Evolutionary conservation across 768 basidiomycete genomes (phyloP), one percentile per base, ranked within the genome.

Genomic region (Tricholoma matsutake): DNA sequence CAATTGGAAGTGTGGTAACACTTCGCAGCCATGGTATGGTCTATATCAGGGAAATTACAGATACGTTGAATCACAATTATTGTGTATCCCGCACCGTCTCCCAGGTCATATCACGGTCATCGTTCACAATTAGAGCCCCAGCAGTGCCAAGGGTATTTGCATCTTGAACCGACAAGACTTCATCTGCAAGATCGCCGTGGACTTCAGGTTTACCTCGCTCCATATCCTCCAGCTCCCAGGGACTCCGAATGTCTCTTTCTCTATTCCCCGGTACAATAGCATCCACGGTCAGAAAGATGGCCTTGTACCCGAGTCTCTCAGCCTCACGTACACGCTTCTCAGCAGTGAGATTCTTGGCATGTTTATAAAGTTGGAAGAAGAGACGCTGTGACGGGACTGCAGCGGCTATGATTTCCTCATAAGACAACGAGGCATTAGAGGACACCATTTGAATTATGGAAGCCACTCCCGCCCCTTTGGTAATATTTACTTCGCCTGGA

Each of bases 251-350:
- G 67, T 94, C 92, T 58, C 81, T 76, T 72, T 94, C 92, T 51
- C 94, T 82, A 65, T 94, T 94, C 8, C 91, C 89, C 2, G 88
- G 79, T 41, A 89, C 85, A n/a, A 92, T 79, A 0, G 92, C 91
- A 73, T 98, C 95, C 2, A 96, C 94, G 2, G 95, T 97, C 58
- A 98, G 78, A 71, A 93, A 93, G 61, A 98, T 91, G 0, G 91
- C 94, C 53, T 88, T 92, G 73, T 90, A 96, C 0, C 93, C 92
- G 3, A 91, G 73, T 31, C 72, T 69, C 60, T 89, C 88, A 20
- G 93, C 83, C 54, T 91, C 86, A 51, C 81, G 79, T 14, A 97
- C 81, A 29, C 91, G 83, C 62, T 81, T 79, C 68, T 85, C 86
- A 1, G 93, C 92, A 35, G 81, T 78, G 13, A 73, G 68, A 60